phyloP scores from a whole-genome alignment of 129 eudicot species.

The Rutidosis leptorrhynchoides region DNA sequence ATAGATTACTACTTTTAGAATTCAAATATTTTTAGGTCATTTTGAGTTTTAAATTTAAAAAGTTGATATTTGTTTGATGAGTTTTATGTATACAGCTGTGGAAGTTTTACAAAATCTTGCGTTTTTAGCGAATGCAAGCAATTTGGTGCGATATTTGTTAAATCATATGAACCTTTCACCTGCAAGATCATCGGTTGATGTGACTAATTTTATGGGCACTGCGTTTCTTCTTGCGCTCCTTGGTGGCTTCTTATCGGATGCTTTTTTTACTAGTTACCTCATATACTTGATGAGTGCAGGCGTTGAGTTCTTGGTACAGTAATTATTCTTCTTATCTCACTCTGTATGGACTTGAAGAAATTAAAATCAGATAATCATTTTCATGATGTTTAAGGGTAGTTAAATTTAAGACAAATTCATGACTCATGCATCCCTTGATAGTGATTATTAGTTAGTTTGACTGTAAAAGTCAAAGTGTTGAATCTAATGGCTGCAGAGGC shows the following conservation, averaged over 20 bases:
- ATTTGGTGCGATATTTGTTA: slow-evolving; percentile 58
- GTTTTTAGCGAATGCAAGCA: slow-evolving; percentile 81
- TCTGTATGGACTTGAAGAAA: neutral
- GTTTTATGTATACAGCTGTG: slow-evolving; percentile 36
- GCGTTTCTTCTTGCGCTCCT: slow-evolving; percentile 82
- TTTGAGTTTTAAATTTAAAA: neutral
- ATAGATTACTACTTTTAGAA: neutral
- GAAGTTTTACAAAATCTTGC: slow-evolving; percentile 84
- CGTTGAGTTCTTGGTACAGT: slow-evolving; percentile 67
- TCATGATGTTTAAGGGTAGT: neutral
- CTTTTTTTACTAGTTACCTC: slow-evolving; percentile 54
- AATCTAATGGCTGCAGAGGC: neutral
- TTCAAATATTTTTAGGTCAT: neutral
- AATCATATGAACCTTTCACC: slow-evolving; percentile 66
- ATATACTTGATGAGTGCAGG: slow-evolving; percentile 57
- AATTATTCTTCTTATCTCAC: slow-evolving; percentile 18
- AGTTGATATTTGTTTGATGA: neutral
- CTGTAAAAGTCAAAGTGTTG: neutral
- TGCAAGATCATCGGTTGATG: slow-evolving; percentile 49
- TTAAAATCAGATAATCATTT: neutral
- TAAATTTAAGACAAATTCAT: neutral
- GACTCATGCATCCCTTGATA: neutral
- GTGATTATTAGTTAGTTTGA: neutral
- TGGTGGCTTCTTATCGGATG: slow-evolving; percentile 85
- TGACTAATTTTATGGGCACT: slow-evolving; percentile 89